phyloP scores from a whole-genome alignment of 1,139 yeast species.

The Candida sojae region DNA sequence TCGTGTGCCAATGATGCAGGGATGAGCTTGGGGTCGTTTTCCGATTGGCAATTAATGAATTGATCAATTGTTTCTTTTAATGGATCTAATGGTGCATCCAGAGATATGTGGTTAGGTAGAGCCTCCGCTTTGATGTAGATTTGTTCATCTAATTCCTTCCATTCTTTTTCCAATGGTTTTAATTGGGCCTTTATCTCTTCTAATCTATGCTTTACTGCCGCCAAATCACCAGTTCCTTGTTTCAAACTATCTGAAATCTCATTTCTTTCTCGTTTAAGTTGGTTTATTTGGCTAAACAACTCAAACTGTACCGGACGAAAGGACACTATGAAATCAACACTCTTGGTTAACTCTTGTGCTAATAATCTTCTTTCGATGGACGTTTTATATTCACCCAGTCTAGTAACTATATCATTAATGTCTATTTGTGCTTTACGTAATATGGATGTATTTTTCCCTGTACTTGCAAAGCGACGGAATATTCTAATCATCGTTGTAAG shows the following conservation, averaged over 20 bases:
- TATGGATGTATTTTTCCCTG: constrained; percentile 13
- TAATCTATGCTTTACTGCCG: constrained; percentile 22
- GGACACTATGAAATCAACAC: constrained; percentile 33
- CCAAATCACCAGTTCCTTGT: constrained; percentile 9
- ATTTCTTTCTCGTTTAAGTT: constrained; percentile 30
- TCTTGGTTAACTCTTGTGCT: constrained; percentile 23
- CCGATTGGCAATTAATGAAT: constrained; percentile 47
- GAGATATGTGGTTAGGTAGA: constrained; percentile 70
- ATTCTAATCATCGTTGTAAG: constrained; percentile 4
- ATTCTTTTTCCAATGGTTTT: constrained; percentile 34
- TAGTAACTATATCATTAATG: constrained; percentile 44
- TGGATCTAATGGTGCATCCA: constrained; percentile 49
- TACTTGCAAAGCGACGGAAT: constrained; percentile 8
- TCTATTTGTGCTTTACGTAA: constrained; percentile 32
- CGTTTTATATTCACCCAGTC: constrained; percentile 38
- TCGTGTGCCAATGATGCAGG: constrained; percentile 34
- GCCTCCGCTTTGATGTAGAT: constrained; percentile 47
- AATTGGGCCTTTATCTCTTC: constrained; percentile 36
- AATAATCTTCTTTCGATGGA: constrained; percentile 52
- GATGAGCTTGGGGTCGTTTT: constrained; percentile 17
- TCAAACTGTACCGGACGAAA: constrained; percentile 26
- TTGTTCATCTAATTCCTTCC: constrained; percentile 23
- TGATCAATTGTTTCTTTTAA: constrained; percentile 39
- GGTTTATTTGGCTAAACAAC: constrained; percentile 23
- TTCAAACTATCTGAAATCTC: constrained; percentile 26